Conservation (phyloP, 805 yeast species). For the Torulaspora microellipsoides region DNA sequence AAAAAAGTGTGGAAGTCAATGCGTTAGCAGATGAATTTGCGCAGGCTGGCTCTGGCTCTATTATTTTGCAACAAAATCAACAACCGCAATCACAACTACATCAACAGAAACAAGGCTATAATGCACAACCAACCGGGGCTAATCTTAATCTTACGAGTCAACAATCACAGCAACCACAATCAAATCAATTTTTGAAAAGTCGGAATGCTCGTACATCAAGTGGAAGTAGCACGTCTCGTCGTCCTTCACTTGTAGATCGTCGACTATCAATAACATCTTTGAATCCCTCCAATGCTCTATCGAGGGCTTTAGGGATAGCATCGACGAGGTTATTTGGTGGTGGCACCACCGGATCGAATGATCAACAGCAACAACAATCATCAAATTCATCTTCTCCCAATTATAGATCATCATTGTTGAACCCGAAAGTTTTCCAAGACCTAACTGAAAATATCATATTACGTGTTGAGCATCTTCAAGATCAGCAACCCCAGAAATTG, state of each 20-base stretch:
- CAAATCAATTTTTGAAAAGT: conserved; percentile 7
- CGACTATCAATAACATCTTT: conserved; percentile 60
- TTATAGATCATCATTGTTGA: conserved; percentile 21
- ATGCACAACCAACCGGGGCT: conserved; percentile 27
- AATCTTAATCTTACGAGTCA: conserved; percentile 2
- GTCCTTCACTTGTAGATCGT: conserved; percentile 60
- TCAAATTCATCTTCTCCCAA: conserved; percentile 26
- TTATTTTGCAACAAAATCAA: conserved; percentile 10
- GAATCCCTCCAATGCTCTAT: conserved; percentile 81
- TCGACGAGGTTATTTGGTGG: conserved; percentile 79
- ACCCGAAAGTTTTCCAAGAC: conserved; percentile 29
- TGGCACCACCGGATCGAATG: conserved; percentile 15
- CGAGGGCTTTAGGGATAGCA: conserved; percentile 82
- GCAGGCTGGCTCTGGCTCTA: conserved; percentile 16
- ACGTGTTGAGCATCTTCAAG: conserved; percentile 22
- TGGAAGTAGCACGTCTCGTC: conserved; percentile 46
- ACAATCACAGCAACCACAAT: conserved; percentile 18
- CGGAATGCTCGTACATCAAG: conserved; percentile 34
- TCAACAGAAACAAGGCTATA: conserved; percentile 4
- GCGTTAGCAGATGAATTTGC: conserved; percentile 92
- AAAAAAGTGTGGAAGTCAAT: conserved; percentile 90
- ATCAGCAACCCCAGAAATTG: conserved; percentile 11
- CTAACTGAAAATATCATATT: conserved; percentile 32
- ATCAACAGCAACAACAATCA: conserved; percentile 24
- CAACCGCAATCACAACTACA: conserved; percentile 11